phyloP scores from a whole-genome alignment of 129 eudicot species.

The Ambrosia artemisiifolia region DNA sequence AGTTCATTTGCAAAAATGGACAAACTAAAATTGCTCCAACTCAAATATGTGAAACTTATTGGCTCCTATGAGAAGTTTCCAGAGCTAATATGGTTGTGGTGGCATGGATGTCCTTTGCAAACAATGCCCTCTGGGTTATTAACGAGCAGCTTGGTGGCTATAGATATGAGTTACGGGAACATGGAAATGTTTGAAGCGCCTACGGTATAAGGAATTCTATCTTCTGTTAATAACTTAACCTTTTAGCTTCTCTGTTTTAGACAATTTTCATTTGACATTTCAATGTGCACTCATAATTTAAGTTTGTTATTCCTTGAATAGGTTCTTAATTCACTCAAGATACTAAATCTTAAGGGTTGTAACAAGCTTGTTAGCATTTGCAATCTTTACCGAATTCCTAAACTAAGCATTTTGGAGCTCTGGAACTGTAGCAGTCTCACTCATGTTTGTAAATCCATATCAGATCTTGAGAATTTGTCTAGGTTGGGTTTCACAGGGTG shows the following conservation, averaged over 20 bases:
- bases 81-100: constrained; percentile 2
- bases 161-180: constrained; percentile 28
- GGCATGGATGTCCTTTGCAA: constrained; percentile 2
- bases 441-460: constrained; percentile 25
- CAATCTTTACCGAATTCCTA: constrained; percentile 18
- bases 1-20: background rate
- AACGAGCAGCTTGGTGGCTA: constrained; percentile 20
- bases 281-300: background rate
- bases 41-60: background rate
- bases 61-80: background rate
- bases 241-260: constrained; percentile 8
- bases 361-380: background rate
- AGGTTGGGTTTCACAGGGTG: constrained; percentile 17
- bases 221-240: background rate
- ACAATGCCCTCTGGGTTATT: background rate
- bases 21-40: constrained; percentile 9
- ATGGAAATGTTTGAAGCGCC: constrained; percentile 13
- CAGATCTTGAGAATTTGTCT: constrained; percentile 11
- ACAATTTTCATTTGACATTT: too few relatives aligned
- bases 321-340: constrained; percentile 4
- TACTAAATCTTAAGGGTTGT: constrained; percentile 23
- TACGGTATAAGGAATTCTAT: constrained; percentile 3
- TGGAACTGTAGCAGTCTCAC: constrained; percentile 12
- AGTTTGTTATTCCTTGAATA: constrained; percentile 8
- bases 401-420: constrained; percentile 11